Percentiles rank a stretch among this genome's conserved stretches.
phyloP scores from a whole-genome alignment of 495 filamentous ascomycete genomes.

The Lophiotrema nucula region DNA sequence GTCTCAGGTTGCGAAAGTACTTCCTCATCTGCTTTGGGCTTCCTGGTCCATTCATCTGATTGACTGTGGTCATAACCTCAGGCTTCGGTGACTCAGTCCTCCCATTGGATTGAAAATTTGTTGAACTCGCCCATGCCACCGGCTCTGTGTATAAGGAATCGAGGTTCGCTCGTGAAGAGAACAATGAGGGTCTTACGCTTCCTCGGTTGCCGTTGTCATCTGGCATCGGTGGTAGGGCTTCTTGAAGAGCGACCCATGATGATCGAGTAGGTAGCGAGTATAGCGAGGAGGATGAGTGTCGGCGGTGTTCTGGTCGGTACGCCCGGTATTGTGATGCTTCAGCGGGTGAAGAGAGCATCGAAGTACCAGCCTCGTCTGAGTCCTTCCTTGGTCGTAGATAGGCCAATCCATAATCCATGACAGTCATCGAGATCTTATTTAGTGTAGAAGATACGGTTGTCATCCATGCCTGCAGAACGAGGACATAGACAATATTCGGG shows the following conservation, averaged over 20 bases:
- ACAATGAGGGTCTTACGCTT: constrained; percentile 8
- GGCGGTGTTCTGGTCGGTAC: constrained; percentile 9
- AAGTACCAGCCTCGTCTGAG: constrained; percentile 11
- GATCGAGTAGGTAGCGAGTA: background rate
- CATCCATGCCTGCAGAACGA: background rate
- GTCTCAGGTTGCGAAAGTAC: constrained; percentile 22
- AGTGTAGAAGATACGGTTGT: background rate
- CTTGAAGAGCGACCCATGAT: background rate
- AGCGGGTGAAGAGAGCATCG: constrained; percentile 10
- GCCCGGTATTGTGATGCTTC: constrained; percentile 13
- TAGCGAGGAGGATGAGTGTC: background rate
- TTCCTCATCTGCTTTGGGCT: background rate
- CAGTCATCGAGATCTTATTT: background rate
- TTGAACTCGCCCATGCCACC: constrained; percentile 19
- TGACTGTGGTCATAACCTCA: background rate
- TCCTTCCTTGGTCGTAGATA: constrained; percentile 3
- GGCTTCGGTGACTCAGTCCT: background rate
- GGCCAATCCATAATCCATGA: constrained; percentile 18
- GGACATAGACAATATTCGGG: background rate
- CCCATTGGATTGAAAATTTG: constrained; percentile 5
- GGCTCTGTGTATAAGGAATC: constrained; percentile 21
- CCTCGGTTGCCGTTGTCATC: background rate
- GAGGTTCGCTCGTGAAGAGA: constrained; percentile 19
- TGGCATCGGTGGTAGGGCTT: constrained; percentile 1
- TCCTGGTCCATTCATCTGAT: background rate